Base-by-base conservation (phyloP, 768 basidiomycete genomes). In the Thelephora aurantiotincta region DNA sequence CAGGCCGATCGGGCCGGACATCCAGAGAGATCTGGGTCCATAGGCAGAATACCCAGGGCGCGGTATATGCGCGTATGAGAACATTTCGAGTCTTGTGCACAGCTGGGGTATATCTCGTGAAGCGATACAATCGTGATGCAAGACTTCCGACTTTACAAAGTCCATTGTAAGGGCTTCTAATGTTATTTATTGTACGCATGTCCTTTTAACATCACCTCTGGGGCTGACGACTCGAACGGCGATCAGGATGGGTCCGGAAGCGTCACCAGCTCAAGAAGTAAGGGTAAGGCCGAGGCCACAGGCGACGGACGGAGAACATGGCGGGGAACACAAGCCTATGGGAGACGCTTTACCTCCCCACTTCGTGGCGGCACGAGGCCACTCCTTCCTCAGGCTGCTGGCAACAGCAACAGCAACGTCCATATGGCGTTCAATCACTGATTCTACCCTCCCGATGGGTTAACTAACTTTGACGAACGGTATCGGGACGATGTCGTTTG, bases 401-500 rank as follows among this genome's bases (percentile, higher is more conserved):
- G 45, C 33, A 13, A 20, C 12, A 35, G 30, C 20, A 42, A 30
- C 14, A 46, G 43, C 4, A 48, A 47, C 23, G 54, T 62, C 16
- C 60, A 62, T 45, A 62, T 62, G 60, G 60, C 59, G 30, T 58
- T 62, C 52, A 62, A 62, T 51, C 60, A 60, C 45, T 62, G 60
- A 59, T 62, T 62, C 52, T 62, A 62, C 46, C 60, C 59, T 6
- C 60, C 60, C n/a, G 55, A 58, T 38, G 50, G 52, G n/a, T 51
- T 57, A 14, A 56, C 56, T 2, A 49, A 22, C 35, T 61, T 55
- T 44, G 57, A 57, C 13, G 45, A 52, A 35, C 60, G 58, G 34
- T 61, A 61, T 41, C 50, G 49, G 37, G 58, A 61, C 44, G 47
- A 51, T 23, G 38, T 57, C 2, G 57, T 60, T 2, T 61, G 60